A percentile compares a stretch with the other conserved stretches of the same genome.
phyloP scores from a whole-genome alignment of 2,329 filamentous ascomycete species.

The Macrophomina tecta region DNA sequence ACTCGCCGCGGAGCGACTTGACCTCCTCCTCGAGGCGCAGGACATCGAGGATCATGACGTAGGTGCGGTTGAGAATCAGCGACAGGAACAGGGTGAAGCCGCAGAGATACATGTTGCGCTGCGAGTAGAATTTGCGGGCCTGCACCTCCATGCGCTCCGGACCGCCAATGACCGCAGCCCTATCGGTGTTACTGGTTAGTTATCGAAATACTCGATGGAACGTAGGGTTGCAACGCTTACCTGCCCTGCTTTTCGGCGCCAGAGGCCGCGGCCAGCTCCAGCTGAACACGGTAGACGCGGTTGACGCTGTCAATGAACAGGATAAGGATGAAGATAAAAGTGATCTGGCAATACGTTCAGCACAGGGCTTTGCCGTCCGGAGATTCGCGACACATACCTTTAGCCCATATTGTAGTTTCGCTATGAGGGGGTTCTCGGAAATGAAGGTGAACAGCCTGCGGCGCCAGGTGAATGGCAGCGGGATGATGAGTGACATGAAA shows the following conservation, averaged over 20 bases:
- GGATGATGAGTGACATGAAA: conserved; percentile 81
- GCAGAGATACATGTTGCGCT: conserved; percentile 99
- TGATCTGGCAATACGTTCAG: conserved; percentile 65
- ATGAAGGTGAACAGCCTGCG: conserved; percentile 95
- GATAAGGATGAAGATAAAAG: conserved; percentile 98
- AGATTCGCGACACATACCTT: conserved; percentile 62
- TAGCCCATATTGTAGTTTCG: conserved; percentile 95
- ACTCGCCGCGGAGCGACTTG: conserved; percentile 77
- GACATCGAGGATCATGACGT: conserved; percentile 93
- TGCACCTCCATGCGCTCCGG: conserved; percentile 98
- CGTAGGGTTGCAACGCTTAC: conserved; percentile 48
- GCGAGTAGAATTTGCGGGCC: conserved; percentile 99
- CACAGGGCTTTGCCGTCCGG: not conserved
- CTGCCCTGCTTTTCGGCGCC: conserved; percentile 63
- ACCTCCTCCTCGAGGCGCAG: conserved; percentile 92
- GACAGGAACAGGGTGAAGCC: conserved; percentile 99
- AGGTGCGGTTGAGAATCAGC: conserved; percentile 98
- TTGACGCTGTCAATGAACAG: conserved; percentile 97
- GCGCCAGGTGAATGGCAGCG: conserved; percentile 85
- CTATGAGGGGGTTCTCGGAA: conserved; percentile 82
- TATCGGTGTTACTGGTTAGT: conserved; percentile 37
- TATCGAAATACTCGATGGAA: not conserved
- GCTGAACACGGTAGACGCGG: conserved; percentile 94
- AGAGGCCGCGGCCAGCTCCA: conserved; percentile 77
- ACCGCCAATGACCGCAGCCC: conserved; percentile 75